Evolutionary conservation across 202 grass and related monocot genomes (phyloP).

Genomic region (Digitaria exilis): DNA sequence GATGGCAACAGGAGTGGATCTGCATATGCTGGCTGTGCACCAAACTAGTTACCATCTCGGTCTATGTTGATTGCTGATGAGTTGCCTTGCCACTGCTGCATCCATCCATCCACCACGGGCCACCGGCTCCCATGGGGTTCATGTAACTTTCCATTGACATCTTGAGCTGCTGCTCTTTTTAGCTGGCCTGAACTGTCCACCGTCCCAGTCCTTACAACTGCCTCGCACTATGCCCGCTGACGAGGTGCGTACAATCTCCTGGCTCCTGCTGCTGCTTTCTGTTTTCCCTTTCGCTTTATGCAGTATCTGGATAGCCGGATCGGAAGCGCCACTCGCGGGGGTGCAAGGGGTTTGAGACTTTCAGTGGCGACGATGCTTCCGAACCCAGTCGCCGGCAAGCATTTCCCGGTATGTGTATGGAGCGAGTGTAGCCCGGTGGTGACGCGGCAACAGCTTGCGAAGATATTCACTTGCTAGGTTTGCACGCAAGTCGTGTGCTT

Average conservation of each 20-base stretch:
- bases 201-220: constrained; percentile 25
- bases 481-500: constrained; percentile 27
- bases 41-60: not conserved
- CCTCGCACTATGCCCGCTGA: not conserved
- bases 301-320: not conserved
- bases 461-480: constrained; percentile 39
- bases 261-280: constrained; percentile 11
- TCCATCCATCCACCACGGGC: constrained; percentile 10
- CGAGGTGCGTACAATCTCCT: not conserved
- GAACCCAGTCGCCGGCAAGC: not conserved
- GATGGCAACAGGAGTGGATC: constrained; percentile 13
- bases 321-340: not conserved
- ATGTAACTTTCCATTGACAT: constrained; percentile 42
- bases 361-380: not conserved
- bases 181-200: constrained; percentile 38
- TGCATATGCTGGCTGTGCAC: not conserved
- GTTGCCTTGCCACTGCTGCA: constrained; percentile 9
- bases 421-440: constrained; percentile 25
- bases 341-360: not conserved
- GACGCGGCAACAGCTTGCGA: constrained; percentile 40
- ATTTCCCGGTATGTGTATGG: not conserved
- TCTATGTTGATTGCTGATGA: constrained; percentile 2
- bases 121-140: constrained; percentile 17
- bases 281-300: constrained; percentile 21
- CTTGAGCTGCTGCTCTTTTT: constrained; percentile 39